Percentiles rank a stretch among this genome's conserved stretches.
These are phyloP conservation scores for Ceratobasidium sp. DNA, from an alignment of 1,284 basidiomycete species.

Conservation along the genomic window DNA sequence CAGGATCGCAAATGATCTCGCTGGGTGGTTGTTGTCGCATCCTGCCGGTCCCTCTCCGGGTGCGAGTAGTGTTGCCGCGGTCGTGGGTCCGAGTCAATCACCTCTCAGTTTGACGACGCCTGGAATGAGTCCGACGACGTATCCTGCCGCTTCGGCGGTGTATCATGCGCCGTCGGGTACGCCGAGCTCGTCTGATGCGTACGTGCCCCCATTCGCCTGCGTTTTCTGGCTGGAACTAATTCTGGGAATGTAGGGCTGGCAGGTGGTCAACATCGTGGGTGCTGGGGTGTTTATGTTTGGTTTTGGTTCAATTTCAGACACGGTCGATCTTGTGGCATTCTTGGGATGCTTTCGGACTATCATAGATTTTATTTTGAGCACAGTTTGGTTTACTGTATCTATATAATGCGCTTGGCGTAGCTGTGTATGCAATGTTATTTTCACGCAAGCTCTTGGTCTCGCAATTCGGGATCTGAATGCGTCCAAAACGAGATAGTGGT, in stretches of 20 bases:
- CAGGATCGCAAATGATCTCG: conserved; percentile 6
- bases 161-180: conserved; percentile 16
- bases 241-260: too few species aligned
- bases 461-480: neutral
- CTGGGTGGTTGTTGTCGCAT: conserved; percentile 3
- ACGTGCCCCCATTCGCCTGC: neutral
- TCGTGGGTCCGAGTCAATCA: neutral
- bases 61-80: neutral
- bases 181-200: conserved; percentile 16
- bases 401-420: neutral
- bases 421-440: neutral
- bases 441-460: neutral
- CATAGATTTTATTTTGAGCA: neutral
- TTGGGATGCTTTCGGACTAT: too few species aligned
- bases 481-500: neutral
- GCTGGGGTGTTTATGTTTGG: conserved; percentile 49
- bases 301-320: too few species aligned
- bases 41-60: conserved; percentile 1
- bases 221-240: too few species aligned
- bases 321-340: too few species aligned
- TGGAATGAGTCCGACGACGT: neutral
- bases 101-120: neutral
- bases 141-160: neutral
- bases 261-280: too few species aligned
- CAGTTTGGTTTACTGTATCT: neutral